Conservation (phyloP, 176 grass and related monocot genomes). For the Carex parvula region DNA sequence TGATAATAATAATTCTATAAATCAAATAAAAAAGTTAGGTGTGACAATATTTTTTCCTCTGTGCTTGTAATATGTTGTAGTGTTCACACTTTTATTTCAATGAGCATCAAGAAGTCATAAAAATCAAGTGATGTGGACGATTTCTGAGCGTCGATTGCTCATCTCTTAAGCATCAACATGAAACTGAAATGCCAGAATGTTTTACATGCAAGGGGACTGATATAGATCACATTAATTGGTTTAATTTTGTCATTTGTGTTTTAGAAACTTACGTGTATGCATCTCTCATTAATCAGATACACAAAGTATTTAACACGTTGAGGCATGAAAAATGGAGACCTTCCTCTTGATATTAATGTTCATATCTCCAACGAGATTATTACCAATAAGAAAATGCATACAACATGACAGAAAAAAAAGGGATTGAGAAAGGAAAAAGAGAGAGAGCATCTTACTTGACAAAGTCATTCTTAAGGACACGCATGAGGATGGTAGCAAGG, state of each 20-base stretch:
- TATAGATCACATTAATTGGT: not conserved
- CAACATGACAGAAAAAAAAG: not conserved
- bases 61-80: not conserved
- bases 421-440: not conserved
- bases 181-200: not conserved
- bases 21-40: not conserved
- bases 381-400: not conserved
- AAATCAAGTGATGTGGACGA: not conserved
- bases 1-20: not conserved
- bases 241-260: constrained; percentile 3
- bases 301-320: not conserved
- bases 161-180: not conserved
- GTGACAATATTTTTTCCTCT: not conserved
- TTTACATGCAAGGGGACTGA: not conserved
- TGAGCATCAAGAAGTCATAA: not conserved
- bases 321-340: not conserved
- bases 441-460: constrained; percentile 62
- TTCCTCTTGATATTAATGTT: not conserved
- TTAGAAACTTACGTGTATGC: not conserved
- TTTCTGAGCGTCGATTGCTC: not conserved
- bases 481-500: constrained; percentile 87
- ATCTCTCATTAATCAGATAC: no score
- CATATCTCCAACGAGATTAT: not conserved
- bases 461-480: constrained; percentile 88
- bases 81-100: not conserved